A percentile compares a stretch with the other conserved stretches of the same genome.
Conservation (phyloP, 1,139 yeast species). For the Magnusiomyces ingens region DNA sequence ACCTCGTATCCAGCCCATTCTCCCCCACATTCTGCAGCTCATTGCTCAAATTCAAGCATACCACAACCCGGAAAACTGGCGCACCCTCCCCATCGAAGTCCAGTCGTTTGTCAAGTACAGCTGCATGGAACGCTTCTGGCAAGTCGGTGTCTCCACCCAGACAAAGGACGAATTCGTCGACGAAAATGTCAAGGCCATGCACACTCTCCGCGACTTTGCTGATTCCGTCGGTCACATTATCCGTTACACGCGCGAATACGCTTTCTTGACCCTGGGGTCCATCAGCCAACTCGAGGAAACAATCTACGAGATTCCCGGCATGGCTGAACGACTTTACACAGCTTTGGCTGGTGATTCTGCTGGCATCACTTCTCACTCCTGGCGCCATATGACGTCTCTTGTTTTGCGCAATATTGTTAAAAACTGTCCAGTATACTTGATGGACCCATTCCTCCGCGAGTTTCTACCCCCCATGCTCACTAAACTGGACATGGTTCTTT, state of each 20-base stretch:
- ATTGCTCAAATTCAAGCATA: slow-evolving; percentile 89
- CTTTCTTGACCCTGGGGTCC: slow-evolving; percentile 83
- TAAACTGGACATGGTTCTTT: slow-evolving; percentile 65
- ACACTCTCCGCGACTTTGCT: slow-evolving; percentile 90
- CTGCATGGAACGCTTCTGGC: slow-evolving; percentile 95
- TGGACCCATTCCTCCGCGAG: slow-evolving; percentile 64
- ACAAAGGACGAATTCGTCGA: slow-evolving; percentile 91
- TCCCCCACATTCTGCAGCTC: slow-evolving; percentile 84
- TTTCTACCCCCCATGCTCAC: slow-evolving; percentile 69
- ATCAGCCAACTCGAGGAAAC: slow-evolving; percentile 87
- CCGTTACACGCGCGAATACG: slow-evolving; percentile 92
- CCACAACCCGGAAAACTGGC: slow-evolving; percentile 91
- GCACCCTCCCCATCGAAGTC: slow-evolving; percentile 76
- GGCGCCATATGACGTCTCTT: slow-evolving; percentile 93
- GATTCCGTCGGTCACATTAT: slow-evolving; percentile 97
- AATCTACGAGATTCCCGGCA: slow-evolving; percentile 75
- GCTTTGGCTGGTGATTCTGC: slow-evolving; percentile 79
- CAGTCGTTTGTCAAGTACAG: slow-evolving; percentile 85
- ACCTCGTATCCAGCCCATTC: slow-evolving; percentile 84
- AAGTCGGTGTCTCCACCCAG: slow-evolving; percentile 92
- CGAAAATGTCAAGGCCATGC: slow-evolving; percentile 90
- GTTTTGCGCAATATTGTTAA: slow-evolving; percentile 81
- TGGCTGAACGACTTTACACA: slow-evolving; percentile 70
- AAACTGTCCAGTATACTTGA: slow-evolving; percentile 72
- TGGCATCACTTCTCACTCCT: slow-evolving; percentile 89